Evolutionary conservation across 2,329 filamentous ascomycete species (phyloP), one percentile per base, ranked within the genome.

Genomic region (Ceratocystis papillata): DNA sequence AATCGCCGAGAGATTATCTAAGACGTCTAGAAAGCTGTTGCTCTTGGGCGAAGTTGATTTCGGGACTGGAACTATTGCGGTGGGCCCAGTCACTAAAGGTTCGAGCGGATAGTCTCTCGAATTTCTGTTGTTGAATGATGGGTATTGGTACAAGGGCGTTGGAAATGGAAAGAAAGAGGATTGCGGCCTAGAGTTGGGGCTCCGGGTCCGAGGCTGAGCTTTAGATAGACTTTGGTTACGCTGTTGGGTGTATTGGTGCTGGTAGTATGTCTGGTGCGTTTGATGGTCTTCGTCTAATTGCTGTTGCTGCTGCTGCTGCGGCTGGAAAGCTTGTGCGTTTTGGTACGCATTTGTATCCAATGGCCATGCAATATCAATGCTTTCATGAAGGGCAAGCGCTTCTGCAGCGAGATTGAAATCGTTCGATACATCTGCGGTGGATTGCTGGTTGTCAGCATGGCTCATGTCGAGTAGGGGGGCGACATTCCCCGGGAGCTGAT

Each of bases 161-260:
- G 41, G 20, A 22, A 44, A 44, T 44, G 33, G 63, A 37, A 44
- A 62, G 55, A 30, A 17, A 0, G 50, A 30, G 50, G 28, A 28
- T 4, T 55, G 50, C 6, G 7, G 48, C 10, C 6, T 25, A 17
- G 25, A 17, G 25, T 12, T 48, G 17, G 46, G 46, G 44, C 44
- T 15, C 7, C 17, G 7, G 48, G 2, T 10, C 28, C 28, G 5
- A 28, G 28, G 28, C 28, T 28, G 28, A 28, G 28, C 28, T 28
- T 28, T 55, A 17, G 25, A 25, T 30, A 2, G 22, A 17, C 22
- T 55, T n/a, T 63, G 50, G 12, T 50, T 28, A 0, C 25, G 48
- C 33, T 62, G 61, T 17, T 63, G 67, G 30, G 2, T n/a, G 15
- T 53, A 59, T 63, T 37, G 33, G 33, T 25, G 10, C 12, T 41